phyloP scores from a whole-genome alignment of 495 filamentous ascomycete genomes.

The Penicillium macrosclerotiorum region DNA sequence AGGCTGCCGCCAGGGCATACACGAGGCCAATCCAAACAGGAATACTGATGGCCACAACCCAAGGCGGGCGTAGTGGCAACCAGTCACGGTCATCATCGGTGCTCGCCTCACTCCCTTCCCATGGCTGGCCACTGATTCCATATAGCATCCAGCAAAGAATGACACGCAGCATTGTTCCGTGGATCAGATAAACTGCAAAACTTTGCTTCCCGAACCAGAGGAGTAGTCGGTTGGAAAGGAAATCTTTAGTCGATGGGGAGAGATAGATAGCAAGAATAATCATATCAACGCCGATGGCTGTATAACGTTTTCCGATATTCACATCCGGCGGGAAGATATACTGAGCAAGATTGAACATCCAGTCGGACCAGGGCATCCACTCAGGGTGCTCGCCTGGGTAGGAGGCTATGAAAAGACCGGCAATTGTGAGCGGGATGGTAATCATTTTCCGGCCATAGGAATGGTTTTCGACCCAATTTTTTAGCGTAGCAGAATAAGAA shows the following conservation, averaged over 20 bases:
- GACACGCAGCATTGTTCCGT: conserved; percentile 63
- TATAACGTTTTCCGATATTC: conserved; percentile 52
- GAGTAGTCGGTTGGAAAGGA: conserved; percentile 57
- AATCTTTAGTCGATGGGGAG: conserved; percentile 53
- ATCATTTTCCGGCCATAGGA: conserved; percentile 60
- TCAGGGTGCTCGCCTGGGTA: conserved; percentile 61
- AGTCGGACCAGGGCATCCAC: conserved; percentile 58
- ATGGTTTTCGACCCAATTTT: conserved; percentile 30
- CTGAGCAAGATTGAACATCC: conserved; percentile 41
- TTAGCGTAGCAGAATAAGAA: conserved; percentile 17
- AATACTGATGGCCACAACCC: conserved; percentile 48
- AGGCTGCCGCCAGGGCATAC: conserved; percentile 56
- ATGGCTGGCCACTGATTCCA: conserved; percentile 52
- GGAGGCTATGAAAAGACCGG: conserved; percentile 60
- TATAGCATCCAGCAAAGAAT: conserved; percentile 65
- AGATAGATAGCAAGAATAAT: conserved; percentile 58
- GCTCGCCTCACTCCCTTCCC: conserved; percentile 46
- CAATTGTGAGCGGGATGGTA: conserved; percentile 54
- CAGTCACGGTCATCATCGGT: conserved; percentile 40
- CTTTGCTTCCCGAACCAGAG: conserved; percentile 68
- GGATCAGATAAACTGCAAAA: conserved; percentile 70
- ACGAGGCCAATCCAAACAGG: conserved; percentile 58
- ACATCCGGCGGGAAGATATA: conserved; percentile 57
- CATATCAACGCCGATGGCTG: conserved; percentile 59
- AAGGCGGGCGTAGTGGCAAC: conserved; percentile 36